Conservation (phyloP, 306 rosid species). For the Coriaria nepalensis region DNA sequence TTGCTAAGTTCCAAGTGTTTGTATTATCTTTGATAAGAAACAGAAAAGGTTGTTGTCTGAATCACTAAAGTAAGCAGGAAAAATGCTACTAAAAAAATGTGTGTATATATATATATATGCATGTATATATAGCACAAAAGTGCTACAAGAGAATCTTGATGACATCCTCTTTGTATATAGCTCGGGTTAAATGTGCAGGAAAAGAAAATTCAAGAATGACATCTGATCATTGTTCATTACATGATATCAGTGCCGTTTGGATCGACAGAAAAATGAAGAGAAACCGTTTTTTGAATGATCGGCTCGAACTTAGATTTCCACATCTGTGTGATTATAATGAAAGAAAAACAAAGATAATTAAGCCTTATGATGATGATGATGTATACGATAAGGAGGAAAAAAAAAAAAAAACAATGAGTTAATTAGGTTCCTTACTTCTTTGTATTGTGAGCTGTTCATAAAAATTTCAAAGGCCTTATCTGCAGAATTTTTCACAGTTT, state of each 20-base stretch:
- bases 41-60: no score
- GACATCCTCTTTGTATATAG: no score
- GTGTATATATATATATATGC: no score
- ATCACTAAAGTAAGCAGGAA: no score
- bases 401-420: background rate
- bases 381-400: background rate
- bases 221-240: conserved; percentile 17
- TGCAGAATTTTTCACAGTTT: conserved; percentile 32
- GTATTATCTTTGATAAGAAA: no score
- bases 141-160: no score
- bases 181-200: no score
- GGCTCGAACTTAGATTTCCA: conserved; percentile 67
- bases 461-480: conserved; percentile 64
- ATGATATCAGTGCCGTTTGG: conserved; percentile 88
- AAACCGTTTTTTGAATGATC: conserved; percentile 43
- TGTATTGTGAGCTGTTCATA: conserved; percentile 57
- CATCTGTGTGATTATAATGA: conserved; percentile 32
- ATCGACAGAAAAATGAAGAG: conserved; percentile 62
- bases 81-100: no score
- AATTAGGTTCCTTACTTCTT: conserved; percentile 42
- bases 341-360: background rate
- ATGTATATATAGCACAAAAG: no score
- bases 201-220: no score
- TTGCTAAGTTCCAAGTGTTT: no score
- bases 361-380: background rate